Percentiles rank a stretch among this genome's conserved stretches.
Evolutionary conservation across 768 basidiomycete species (phyloP).

Genomic region (Lentinula boryana): DNA sequence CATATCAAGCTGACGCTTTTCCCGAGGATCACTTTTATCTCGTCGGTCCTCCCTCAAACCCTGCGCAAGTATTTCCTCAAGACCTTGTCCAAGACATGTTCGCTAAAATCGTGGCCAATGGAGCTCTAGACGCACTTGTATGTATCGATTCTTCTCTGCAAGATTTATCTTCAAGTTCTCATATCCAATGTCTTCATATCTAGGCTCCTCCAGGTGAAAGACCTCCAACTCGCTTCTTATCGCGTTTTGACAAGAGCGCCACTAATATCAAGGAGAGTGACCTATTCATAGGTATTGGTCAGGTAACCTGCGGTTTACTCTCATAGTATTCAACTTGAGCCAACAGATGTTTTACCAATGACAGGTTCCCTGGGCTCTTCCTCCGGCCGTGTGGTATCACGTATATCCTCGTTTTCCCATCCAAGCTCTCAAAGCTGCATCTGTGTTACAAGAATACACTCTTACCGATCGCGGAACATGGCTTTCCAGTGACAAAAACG

Average conservation of each 20-base stretch:
- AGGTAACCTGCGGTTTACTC: conserved; percentile 20
- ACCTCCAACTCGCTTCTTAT: conserved; percentile 41
- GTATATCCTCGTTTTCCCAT: conserved; percentile 49
- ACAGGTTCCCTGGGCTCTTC: conserved; percentile 49
- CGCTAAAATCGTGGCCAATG: conserved; percentile 37
- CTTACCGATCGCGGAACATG: conserved; percentile 46
- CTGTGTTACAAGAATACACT: conserved; percentile 45
- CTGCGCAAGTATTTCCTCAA: conserved; percentile 27
- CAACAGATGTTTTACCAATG: background rate
- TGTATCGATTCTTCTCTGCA: conserved; percentile 1
- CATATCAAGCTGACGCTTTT: background rate
- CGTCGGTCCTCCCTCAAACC: conserved; percentile 42
- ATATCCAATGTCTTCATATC: background rate
- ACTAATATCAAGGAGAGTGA: conserved; percentile 53
- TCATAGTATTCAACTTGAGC: background rate
- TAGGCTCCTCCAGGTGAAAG: conserved; percentile 23
- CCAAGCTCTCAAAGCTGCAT: conserved; percentile 41
- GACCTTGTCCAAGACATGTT: conserved; percentile 37
- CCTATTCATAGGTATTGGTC: conserved; percentile 43
- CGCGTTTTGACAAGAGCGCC: conserved; percentile 52
- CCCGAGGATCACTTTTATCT: conserved; percentile 44
- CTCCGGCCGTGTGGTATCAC: conserved; percentile 54
- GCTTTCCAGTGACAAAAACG: conserved; percentile 31
- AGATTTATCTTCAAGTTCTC: background rate
- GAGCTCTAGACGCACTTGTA: conserved; percentile 38